Evolutionary conservation across 805 yeast genomes (phyloP), one percentile per base, ranked within the genome.

Genomic region (Barnettozyma siamensis): DNA sequence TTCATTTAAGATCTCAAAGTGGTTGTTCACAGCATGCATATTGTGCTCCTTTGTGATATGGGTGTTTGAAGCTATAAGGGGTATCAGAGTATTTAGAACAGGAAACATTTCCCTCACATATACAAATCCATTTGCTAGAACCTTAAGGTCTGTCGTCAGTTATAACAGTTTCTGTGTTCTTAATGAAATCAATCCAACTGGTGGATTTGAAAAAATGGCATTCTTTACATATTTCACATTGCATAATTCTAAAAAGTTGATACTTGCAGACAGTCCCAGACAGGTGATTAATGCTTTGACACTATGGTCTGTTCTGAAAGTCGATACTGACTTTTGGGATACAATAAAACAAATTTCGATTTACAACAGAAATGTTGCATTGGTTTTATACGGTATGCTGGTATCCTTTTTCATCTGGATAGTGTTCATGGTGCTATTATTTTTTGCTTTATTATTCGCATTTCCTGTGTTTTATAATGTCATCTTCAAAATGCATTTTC

Each of bases 231-330:
- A 76, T 60, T 75, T 75, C 47, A 79, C 84, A 37, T 64, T 83
- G 40, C 80, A 83, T 51, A 75, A 76, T 40, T 82, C 77, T 49
- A 52, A 83, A 12, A 65, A 76, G 34, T 71, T 87, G 49, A 52
- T 87, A 9, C 65, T 85, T 34, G 88, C 95, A 0, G 95, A 88
- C 50, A 72, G 88, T 15, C 96, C 96, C 19, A 76, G 96, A 62
- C 96, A 88, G 62, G 80, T 85, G 2, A 75, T 88, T 47, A 88
- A 88, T 56, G 83, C 88, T 21, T 65, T 84, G 50, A 86, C 96
- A 0, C 63, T 83, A 17, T 74, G 70, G 62, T 71, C 78, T 2
- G 75, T 73, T 5, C 54, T 73, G 16, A 54, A 70, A 12, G 51
- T 63, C 15, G 57, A 58, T 28, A 43, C 54, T 7, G 58, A 54